phyloP scores from a whole-genome alignment of 2,329 filamentous ascomycete genomes.

The Fusarium nygamai region DNA sequence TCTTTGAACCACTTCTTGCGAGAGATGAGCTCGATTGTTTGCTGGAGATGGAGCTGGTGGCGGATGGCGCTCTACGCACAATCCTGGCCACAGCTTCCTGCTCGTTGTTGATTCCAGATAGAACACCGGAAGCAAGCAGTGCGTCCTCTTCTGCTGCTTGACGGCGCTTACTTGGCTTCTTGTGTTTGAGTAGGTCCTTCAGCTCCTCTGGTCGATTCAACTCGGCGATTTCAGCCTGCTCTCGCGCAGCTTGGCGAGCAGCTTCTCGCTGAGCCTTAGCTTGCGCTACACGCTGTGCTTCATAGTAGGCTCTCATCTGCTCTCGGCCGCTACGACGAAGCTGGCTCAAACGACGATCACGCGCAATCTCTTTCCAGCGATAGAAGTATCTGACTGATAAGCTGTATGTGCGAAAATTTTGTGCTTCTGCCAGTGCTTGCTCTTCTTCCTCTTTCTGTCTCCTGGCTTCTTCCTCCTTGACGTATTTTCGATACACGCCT shows the following conservation, averaged over 20 bases:
- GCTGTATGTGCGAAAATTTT: slow-evolving; percentile 59
- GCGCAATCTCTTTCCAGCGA: slow-evolving; percentile 61
- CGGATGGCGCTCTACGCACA: slow-evolving; percentile 44
- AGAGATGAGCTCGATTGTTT: slow-evolving; percentile 34
- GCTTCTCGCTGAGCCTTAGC: slow-evolving; percentile 50
- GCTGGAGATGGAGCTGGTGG: slow-evolving; percentile 34
- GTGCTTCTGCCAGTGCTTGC: slow-evolving; percentile 56
- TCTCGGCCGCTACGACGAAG: slow-evolving; percentile 63
- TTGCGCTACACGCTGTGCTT: slow-evolving; percentile 49
- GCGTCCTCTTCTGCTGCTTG: slow-evolving; percentile 51
- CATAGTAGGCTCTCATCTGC: slow-evolving; percentile 58
- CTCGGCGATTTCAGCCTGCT: slow-evolving; percentile 39
- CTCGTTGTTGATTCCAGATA: slow-evolving; percentile 54
- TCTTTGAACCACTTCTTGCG: slow-evolving; percentile 48
- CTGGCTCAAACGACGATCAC: slow-evolving; percentile 59
- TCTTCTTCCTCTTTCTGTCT: slow-evolving; percentile 60
- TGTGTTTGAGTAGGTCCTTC: slow-evolving; percentile 46
- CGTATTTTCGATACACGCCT: slow-evolving; percentile 53
- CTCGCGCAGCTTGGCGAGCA: slow-evolving; percentile 40
- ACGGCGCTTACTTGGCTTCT: slow-evolving; percentile 43
- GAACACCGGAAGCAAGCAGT: slow-evolving; percentile 54
- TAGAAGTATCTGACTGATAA: slow-evolving; percentile 66
- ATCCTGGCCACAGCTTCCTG: slow-evolving; percentile 49
- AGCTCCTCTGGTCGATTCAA: slow-evolving; percentile 50
- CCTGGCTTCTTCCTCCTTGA: slow-evolving; percentile 54